A percentile compares a stretch with the other conserved stretches of the same genome.
phyloP scores from a whole-genome alignment of 345 rosid species.

The Populus nigra region DNA sequence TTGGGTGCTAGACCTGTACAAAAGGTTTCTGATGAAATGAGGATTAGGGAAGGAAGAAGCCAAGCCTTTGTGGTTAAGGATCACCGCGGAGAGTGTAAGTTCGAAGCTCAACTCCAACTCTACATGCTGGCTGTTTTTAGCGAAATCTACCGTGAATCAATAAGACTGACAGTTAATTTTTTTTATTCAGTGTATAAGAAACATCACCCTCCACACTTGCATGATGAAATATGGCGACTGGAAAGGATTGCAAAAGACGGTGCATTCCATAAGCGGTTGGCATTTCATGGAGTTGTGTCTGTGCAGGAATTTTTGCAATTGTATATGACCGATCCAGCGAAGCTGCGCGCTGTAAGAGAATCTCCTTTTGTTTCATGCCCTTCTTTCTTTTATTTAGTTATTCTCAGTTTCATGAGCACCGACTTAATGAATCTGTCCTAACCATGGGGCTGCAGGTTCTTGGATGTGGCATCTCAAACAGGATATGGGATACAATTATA shows the following conservation, averaged over 20 bases:
- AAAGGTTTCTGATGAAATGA: constrained; percentile 32
- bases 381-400: background rate
- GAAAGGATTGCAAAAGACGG: constrained; percentile 72
- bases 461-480: constrained; percentile 39
- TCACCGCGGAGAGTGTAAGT: constrained; percentile 83
- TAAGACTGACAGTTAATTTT: constrained; percentile 1
- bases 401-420: background rate
- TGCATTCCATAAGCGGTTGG: constrained; percentile 37
- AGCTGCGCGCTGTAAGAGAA: constrained; percentile 45
- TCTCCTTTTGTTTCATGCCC: background rate
- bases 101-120: background rate
- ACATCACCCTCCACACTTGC: constrained; percentile 65
- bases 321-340: constrained; percentile 15
- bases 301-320: constrained; percentile 48
- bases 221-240: constrained; percentile 73
- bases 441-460: constrained; percentile 41
- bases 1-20: constrained; percentile 56
- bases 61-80: constrained; percentile 70
- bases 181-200: constrained; percentile 56
- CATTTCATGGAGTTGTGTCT: constrained; percentile 6
- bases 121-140: background rate
- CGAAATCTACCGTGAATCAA: background rate
- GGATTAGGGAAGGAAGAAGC: constrained; percentile 62
- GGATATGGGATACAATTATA: constrained; percentile 53
- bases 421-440: constrained; percentile 3